Percentiles rank a stretch among this genome's conserved stretches.
These are phyloP conservation scores for Leptographium lundbergii DNA, from an alignment of 2,329 filamentous ascomycete genomes.

Conservation along the genomic window DNA sequence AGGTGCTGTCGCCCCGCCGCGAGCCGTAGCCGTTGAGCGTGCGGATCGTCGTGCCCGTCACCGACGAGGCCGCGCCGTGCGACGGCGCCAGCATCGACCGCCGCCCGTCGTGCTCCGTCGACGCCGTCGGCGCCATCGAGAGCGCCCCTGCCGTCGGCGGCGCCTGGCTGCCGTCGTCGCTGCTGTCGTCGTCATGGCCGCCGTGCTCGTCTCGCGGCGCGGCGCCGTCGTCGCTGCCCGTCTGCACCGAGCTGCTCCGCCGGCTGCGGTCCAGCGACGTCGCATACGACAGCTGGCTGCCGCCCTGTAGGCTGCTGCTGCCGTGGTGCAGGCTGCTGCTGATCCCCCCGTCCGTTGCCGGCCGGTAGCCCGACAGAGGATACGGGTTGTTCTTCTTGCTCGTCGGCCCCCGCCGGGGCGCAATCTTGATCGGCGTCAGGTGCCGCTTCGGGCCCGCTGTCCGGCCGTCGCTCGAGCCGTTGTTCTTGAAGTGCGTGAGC, in stretches of 20 bases:
- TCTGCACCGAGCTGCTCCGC: conserved; percentile 45
- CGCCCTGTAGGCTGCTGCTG: conserved; percentile 10
- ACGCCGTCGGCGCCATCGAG: conserved; percentile 66
- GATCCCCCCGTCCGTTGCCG: conserved; percentile 1
- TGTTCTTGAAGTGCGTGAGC: conserved; percentile 67
- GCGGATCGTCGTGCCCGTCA: conserved; percentile 66
- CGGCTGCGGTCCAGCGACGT: conserved; percentile 40
- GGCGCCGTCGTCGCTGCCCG: conserved; percentile 30
- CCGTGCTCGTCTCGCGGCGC: not conserved
- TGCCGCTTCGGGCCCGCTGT: conserved; percentile 30
- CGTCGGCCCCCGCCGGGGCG: conserved; percentile 41
- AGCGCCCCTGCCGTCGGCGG: conserved; percentile 52
- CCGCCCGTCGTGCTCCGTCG: conserved; percentile 68
- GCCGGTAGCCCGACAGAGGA: conserved; percentile 54
- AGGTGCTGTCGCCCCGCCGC: conserved; percentile 59
- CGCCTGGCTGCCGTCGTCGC: conserved; percentile 36
- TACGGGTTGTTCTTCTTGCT: conserved; percentile 91
- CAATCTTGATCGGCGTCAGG: conserved; percentile 25
- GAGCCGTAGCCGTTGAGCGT: conserved; percentile 55
- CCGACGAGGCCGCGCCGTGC: conserved; percentile 46
- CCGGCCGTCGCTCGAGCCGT: conserved; percentile 45
- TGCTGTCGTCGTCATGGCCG: not conserved
- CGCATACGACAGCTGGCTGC: conserved; percentile 41
- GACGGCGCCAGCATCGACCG: conserved; percentile 66
- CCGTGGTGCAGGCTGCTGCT: too few relatives aligned